A percentile compares a stretch with the other conserved stretches of the same genome.
Evolutionary conservation across 371 early-diverging fungal species (phyloP).

Genomic region (Haplosporangium sp.): DNA sequence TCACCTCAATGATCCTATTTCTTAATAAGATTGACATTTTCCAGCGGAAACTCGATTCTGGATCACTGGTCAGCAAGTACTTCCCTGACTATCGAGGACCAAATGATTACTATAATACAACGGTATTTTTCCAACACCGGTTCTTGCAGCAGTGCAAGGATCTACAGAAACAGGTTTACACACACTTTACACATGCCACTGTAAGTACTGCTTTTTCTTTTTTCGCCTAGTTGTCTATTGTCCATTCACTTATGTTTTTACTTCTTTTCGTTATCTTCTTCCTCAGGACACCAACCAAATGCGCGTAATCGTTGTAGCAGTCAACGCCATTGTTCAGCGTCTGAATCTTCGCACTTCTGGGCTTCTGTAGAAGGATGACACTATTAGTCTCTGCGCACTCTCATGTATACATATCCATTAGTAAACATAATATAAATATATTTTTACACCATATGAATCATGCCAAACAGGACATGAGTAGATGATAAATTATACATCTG

Average conservation of each 20-base stretch:
- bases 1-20: constrained; percentile 72
- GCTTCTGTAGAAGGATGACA: constrained; percentile 28
- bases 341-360: constrained; percentile 59
- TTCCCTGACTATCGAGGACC: constrained; percentile 57
- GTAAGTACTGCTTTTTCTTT: constrained; percentile 35
- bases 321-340: constrained; percentile 60
- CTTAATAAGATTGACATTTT: constrained; percentile 79
- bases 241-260: not conserved
- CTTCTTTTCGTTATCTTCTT: not conserved
- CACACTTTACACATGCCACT: constrained; percentile 66
- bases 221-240: not conserved
- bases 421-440: too few relatives aligned
- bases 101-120: constrained; percentile 63
- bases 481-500: too few relatives aligned
- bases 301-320: constrained; percentile 60
- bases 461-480: too few relatives aligned
- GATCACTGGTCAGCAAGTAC: constrained; percentile 24
- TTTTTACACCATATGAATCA: too few relatives aligned
- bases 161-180: constrained; percentile 66
- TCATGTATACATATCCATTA: too few relatives aligned
- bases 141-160: constrained; percentile 65
- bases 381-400: too few relatives aligned
- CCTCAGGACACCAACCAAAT: constrained; percentile 60
- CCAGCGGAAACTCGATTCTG: constrained; percentile 54
- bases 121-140: constrained; percentile 65